Evolutionary conservation across 2,329 filamentous ascomycete genomes (phyloP).

Genomic region (Tetracladium maxilliforme): DNA sequence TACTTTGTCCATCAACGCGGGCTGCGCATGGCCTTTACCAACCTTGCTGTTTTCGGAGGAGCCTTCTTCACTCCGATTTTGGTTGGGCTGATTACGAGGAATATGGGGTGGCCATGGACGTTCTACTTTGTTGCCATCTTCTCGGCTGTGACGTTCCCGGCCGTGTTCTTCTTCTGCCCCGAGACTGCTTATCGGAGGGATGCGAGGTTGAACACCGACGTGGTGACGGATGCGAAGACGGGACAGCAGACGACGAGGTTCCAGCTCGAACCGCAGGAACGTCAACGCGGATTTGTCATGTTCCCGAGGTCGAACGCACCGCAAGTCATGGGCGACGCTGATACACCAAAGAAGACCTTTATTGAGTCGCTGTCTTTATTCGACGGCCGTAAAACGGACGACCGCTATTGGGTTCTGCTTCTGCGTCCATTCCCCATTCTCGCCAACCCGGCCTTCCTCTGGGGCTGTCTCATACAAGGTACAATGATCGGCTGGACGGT

Average conservation of each 20-base stretch:
- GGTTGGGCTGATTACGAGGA: constrained; percentile 69
- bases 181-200: constrained; percentile 70
- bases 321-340: too few species aligned
- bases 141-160: constrained; percentile 50
- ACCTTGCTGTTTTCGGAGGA: constrained; percentile 55
- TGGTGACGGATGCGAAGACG: constrained; percentile 16
- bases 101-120: constrained; percentile 71
- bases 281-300: too few species aligned
- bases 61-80: constrained; percentile 76
- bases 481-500: constrained; percentile 92
- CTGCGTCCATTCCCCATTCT: constrained; percentile 73
- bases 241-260: constrained; percentile 8
- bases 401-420: constrained; percentile 49
- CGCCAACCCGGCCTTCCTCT: constrained; percentile 72
- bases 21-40: constrained; percentile 71
- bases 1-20: constrained; percentile 82
- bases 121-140: constrained; percentile 88
- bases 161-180: constrained; percentile 66
- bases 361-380: constrained; percentile 50
- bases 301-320: too few species aligned
- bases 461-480: constrained; percentile 69
- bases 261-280: constrained; percentile 1
- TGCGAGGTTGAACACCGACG: constrained; percentile 54
- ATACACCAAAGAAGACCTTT: constrained; percentile 43
- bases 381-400: constrained; percentile 69